Evolutionary conservation across 345 rosid species (phyloP).

Genomic region (Populus tremula): DNA sequence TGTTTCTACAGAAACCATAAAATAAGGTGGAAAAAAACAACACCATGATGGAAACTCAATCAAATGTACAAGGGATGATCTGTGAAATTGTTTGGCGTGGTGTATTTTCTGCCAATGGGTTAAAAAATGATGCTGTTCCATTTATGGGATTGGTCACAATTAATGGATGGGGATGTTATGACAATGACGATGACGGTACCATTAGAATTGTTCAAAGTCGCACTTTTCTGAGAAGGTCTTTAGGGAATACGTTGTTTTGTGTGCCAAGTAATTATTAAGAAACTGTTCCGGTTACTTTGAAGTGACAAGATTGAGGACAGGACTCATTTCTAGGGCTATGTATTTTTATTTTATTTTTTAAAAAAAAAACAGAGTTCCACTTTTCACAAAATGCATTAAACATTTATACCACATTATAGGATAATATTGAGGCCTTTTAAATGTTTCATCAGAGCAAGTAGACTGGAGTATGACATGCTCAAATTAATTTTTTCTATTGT

Average conservation of each 20-base stretch:
- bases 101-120: background rate
- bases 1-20: background rate
- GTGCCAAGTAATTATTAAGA: background rate
- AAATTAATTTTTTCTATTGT: background rate
- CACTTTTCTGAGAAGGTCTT: background rate
- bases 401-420: background rate
- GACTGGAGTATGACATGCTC: background rate
- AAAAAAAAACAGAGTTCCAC: too few species aligned
- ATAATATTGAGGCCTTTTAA: background rate
- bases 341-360: too few species aligned
- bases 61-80: background rate
- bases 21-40: background rate
- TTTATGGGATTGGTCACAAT: background rate
- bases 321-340: background rate
- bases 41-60: too few species aligned
- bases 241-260: background rate
- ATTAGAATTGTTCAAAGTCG: background rate
- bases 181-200: background rate
- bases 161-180: background rate
- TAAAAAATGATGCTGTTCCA: background rate
- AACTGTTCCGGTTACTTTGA: background rate
- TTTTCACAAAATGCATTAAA: background rate
- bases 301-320: background rate
- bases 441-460: background rate
- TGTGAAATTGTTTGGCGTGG: background rate